Conservation (phyloP, 2,329 filamentous ascomycete species). For the Neurospora sp. region DNA sequence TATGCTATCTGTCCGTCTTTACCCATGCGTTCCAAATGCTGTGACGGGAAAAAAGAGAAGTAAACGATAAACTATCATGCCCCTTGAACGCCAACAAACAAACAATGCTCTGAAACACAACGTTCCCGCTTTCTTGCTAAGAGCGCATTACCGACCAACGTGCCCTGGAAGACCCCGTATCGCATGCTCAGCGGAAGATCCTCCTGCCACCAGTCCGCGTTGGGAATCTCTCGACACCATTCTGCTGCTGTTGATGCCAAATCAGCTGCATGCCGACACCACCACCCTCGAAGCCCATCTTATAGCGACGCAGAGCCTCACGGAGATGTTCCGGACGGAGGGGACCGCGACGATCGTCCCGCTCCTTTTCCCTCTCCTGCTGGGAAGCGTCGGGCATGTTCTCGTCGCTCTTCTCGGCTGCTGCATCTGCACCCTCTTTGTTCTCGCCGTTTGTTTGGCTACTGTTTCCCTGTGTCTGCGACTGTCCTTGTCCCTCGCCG, state of each 20-base stretch:
- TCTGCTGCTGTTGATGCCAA: constrained; percentile 52
- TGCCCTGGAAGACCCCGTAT: not conserved
- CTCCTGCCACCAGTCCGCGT: constrained; percentile 40
- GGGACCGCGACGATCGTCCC: constrained; percentile 27
- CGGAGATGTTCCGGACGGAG: constrained; percentile 65
- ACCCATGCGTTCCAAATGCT: not conserved
- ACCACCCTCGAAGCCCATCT: constrained; percentile 50
- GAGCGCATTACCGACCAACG: not conserved
- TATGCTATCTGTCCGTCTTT: not conserved
- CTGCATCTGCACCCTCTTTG: constrained; percentile 10
- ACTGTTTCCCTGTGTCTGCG: not conserved
- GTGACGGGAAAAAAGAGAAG: not conserved
- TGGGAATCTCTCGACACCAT: constrained; percentile 51
- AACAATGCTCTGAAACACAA: not conserved
- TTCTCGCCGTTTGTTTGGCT: not conserved
- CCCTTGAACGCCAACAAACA: not conserved
- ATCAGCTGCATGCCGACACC: constrained; percentile 50
- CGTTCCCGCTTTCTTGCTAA: not conserved
- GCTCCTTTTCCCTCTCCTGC: constrained; percentile 15
- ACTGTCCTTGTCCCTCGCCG: constrained; percentile 1
- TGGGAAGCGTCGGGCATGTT: not conserved
- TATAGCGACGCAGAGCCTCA: constrained; percentile 63
- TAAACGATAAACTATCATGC: not conserved
- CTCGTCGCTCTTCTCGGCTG: constrained; percentile 11
- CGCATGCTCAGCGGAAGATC: constrained; percentile 30